Conservation (phyloP, 148 eudicot species). For the Heliosperma pusillum region DNA sequence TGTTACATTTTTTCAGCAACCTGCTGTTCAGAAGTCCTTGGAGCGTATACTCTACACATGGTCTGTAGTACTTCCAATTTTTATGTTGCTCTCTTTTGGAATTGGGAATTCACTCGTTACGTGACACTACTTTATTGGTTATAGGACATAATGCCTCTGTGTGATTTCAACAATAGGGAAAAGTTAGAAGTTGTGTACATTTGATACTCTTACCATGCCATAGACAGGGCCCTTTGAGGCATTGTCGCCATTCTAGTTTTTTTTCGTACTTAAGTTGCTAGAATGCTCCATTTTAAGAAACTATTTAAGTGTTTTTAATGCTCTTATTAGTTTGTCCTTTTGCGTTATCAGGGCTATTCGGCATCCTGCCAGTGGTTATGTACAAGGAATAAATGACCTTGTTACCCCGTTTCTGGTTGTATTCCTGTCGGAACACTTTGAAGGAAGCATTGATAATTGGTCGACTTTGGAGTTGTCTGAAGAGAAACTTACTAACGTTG, state of each 20-base stretch:
- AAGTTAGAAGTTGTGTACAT: neutral
- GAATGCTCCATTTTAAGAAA: too few relatives aligned
- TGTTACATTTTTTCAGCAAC: conserved; percentile 89
- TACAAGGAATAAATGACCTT: conserved; percentile 97
- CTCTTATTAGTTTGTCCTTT: conserved; percentile 5
- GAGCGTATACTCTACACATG: conserved; percentile 94
- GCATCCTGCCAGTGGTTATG: conserved; percentile 99
- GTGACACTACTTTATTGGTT: neutral
- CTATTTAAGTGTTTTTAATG: neutral
- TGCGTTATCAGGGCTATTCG: conserved; percentile 80
- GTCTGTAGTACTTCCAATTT: conserved; percentile 38
- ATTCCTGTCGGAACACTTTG: conserved; percentile 81
- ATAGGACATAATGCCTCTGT: neutral
- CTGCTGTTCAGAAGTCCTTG: conserved; percentile 80
- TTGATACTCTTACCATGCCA: too few relatives aligned
- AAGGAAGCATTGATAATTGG: conserved; percentile 75
- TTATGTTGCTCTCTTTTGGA: neutral
- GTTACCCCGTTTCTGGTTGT: conserved; percentile 92
- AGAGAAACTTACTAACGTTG: conserved; percentile 61
- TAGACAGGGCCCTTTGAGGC: neutral
- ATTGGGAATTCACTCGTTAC: neutral
- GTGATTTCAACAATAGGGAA: neutral
- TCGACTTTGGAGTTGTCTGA: conserved; percentile 51
- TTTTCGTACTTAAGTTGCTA: too few relatives aligned
- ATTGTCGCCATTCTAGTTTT: too few relatives aligned